These are phyloP conservation scores for Zasmidium cellare DNA, from an alignment of 2,329 filamentous ascomycete genomes.

Conservation along the genomic window DNA sequence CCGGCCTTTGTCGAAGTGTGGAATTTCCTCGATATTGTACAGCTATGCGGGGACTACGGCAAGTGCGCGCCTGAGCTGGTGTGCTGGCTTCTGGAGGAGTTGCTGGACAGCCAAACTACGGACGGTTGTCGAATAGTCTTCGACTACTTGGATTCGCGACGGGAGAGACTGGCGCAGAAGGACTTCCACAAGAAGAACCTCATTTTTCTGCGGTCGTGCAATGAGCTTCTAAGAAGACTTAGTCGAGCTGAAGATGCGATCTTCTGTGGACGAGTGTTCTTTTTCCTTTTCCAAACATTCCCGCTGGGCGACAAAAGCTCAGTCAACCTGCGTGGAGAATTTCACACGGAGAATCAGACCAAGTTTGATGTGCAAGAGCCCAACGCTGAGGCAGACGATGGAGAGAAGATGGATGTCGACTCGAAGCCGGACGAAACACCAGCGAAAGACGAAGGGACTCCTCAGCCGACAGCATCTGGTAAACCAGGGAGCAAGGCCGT, in stretches of 20 bases:
- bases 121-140: slow-evolving; percentile 88
- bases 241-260: slow-evolving; percentile 97
- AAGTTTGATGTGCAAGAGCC: slow-evolving; percentile 65
- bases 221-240: slow-evolving; percentile 86
- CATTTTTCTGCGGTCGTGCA: slow-evolving; percentile 89
- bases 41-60: slow-evolving; percentile 68
- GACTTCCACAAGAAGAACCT: slow-evolving; percentile 82
- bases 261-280: slow-evolving; percentile 96
- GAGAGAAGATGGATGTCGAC: slow-evolving; percentile 67
- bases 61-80: slow-evolving; percentile 75
- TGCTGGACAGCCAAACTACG: slow-evolving; percentile 94
- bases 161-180: slow-evolving; percentile 79
- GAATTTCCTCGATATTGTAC: slow-evolving; percentile 92
- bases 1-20: slow-evolving; percentile 80
- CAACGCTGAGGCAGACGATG: slow-evolving; percentile 29
- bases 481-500: slow-evolving; percentile 30
- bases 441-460: slow-evolving; percentile 22
- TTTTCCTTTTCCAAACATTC: slow-evolving; percentile 98
- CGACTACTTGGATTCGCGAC: slow-evolving; percentile 89
- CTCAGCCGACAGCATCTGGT: slow-evolving; percentile 20
- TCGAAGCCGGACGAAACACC: slow-evolving; percentile 15
- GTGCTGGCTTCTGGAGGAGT: slow-evolving; percentile 89
- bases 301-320: slow-evolving; percentile 95
- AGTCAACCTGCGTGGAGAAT: slow-evolving; percentile 93
- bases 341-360: slow-evolving; percentile 92